Conservation (phyloP, 2,329 filamentous ascomycete species). For the Epichloe scottii region DNA sequence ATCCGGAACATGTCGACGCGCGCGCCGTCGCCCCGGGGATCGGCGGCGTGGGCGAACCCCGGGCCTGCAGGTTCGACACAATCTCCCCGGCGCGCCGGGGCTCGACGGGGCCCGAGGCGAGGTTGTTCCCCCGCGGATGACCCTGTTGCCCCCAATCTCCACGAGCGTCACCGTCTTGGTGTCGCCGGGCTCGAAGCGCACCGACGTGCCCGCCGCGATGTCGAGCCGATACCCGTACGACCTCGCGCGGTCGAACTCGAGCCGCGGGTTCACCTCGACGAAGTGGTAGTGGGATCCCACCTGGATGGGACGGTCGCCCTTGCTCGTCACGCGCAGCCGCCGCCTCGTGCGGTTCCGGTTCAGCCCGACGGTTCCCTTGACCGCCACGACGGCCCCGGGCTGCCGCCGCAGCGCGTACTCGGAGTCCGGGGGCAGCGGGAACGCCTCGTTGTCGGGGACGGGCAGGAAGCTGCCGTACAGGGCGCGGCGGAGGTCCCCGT, state of each 20-base stretch:
- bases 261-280: constrained; percentile 81
- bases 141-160: constrained; percentile 67
- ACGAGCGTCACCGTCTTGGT: constrained; percentile 82
- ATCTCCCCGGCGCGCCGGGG: constrained; percentile 51
- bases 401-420: constrained; percentile 55
- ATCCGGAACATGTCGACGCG: constrained; percentile 54
- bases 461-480: constrained; percentile 88
- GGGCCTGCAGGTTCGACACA: constrained; percentile 50
- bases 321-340: constrained; percentile 65
- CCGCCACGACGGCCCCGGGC: constrained; percentile 69
- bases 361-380: constrained; percentile 54
- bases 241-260: constrained; percentile 74
- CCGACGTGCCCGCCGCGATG: constrained; percentile 80
- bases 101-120: constrained; percentile 65
- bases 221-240: constrained; percentile 81
- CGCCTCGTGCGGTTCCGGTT: constrained; percentile 66
- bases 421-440: constrained; percentile 51
- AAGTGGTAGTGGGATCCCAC: constrained; percentile 95
- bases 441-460: constrained; percentile 54
- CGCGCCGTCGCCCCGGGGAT: constrained; percentile 37
- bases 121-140: constrained; percentile 76
- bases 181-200: constrained; percentile 90
- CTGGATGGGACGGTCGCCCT: constrained; percentile 82
- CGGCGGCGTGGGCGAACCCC: constrained; percentile 66
- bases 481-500: constrained; percentile 76